Conservation (phyloP, 305 asterid genomes). For the Fraxinus sp. region DNA sequence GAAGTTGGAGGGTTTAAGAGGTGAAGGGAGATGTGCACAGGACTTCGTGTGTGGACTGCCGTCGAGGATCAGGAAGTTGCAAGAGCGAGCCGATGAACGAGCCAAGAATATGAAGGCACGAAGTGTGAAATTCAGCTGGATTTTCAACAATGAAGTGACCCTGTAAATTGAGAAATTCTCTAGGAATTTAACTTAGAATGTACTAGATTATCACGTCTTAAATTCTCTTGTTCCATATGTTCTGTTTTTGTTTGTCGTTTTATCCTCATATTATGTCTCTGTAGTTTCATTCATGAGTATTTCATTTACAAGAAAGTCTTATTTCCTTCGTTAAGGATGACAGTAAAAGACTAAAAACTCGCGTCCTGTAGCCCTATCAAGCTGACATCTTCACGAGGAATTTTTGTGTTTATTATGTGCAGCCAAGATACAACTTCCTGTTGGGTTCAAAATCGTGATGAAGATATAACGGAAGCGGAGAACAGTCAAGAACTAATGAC, state of each 20-base stretch:
- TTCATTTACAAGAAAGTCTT: background rate
- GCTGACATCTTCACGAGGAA: background rate
- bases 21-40: slow-evolving; percentile 36
- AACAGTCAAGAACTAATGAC: background rate
- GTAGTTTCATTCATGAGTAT: background rate
- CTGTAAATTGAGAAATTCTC: background rate
- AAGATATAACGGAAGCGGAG: background rate
- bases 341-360: background rate
- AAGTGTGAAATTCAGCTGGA: slow-evolving; percentile 32
- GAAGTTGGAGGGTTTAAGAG: slow-evolving; percentile 31
- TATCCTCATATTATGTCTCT: background rate
- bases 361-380: background rate
- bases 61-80: slow-evolving; percentile 29
- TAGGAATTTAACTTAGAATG: background rate
- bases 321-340: background rate
- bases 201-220: background rate
- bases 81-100: slow-evolving; percentile 34
- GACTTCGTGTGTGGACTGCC: slow-evolving; percentile 38
- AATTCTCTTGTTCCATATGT: background rate
- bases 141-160: slow-evolving; percentile 26
- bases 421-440: background rate
- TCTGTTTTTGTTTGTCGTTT: background rate
- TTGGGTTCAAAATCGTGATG: background rate
- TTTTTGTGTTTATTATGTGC: background rate
- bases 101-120: slow-evolving; percentile 27